Conservation (phyloP, 345 rosid genomes). For the Ceriops zippeliana region DNA sequence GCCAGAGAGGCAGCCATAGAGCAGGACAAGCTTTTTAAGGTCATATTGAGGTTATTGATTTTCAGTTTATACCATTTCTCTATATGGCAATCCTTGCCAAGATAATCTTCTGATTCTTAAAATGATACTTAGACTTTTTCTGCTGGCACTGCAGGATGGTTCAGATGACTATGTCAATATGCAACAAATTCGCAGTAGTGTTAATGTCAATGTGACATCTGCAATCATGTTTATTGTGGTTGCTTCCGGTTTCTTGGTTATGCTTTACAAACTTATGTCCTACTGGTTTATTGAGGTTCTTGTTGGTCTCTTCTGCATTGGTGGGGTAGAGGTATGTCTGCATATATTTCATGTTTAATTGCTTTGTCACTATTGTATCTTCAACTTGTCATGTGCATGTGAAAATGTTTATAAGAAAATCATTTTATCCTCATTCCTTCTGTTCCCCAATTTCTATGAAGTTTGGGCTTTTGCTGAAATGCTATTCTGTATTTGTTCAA, state of each 20-base stretch:
- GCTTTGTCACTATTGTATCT: not conserved
- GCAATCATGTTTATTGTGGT: slow-evolving; percentile 83
- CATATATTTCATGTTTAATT: not conserved
- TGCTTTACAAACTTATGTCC: slow-evolving; percentile 98
- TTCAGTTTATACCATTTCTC: not conserved
- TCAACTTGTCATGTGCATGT: too few species aligned
- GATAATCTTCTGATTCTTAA: slow-evolving; percentile 5
- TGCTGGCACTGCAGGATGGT: slow-evolving; percentile 69
- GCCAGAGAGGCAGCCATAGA: slow-evolving; percentile 84
- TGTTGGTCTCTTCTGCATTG: slow-evolving; percentile 93
- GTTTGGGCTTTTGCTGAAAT: too few species aligned
- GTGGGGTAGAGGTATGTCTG: slow-evolving; percentile 81
- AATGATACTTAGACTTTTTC: not conserved
- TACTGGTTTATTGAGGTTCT: slow-evolving; percentile 85
- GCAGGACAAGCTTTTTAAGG: slow-evolving; percentile 91
- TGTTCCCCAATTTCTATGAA: too few species aligned
- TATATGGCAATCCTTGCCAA: not conserved
- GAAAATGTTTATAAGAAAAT: too few species aligned
- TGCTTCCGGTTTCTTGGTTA: slow-evolving; percentile 92
- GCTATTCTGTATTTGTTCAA: too few species aligned
- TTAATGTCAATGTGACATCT: slow-evolving; percentile 68
- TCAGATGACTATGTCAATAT: slow-evolving; percentile 47
- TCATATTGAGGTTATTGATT: slow-evolving; percentile 19
- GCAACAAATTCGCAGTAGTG: slow-evolving; percentile 49
- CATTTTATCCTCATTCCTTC: too few species aligned